Percentiles rank a stretch among this genome's conserved stretches.
Evolutionary conservation across 2,329 filamentous ascomycete genomes (phyloP).

Genomic region (Cladosporium halotolerans): DNA sequence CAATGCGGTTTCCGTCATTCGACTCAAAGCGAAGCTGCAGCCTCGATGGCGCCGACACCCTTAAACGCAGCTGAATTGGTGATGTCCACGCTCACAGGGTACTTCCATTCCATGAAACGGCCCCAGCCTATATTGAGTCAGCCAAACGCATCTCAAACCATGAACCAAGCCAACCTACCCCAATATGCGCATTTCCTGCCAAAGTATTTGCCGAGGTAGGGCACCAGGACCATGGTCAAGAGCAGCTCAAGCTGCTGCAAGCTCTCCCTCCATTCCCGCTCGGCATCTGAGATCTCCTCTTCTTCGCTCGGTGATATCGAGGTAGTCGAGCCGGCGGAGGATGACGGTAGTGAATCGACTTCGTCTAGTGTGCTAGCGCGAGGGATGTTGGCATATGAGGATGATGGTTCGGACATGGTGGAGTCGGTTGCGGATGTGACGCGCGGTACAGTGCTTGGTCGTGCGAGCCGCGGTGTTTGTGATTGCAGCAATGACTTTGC

Average conservation of each 20-base stretch:
- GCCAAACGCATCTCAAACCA: conserved; percentile 10
- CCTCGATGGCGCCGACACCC: conserved; percentile 40
- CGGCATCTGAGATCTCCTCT: conserved; percentile 70
- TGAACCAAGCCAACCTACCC: conserved; percentile 62
- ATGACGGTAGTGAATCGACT: conserved; percentile 46
- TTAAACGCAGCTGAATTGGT: conserved; percentile 43
- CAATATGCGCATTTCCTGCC: conserved; percentile 93
- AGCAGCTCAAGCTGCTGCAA: conserved; percentile 89
- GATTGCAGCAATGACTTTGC: no score
- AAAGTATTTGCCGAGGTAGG: conserved; percentile 90
- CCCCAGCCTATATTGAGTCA: conserved; percentile 65
- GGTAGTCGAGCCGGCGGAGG: conserved; percentile 44
- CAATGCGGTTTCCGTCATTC: no score
- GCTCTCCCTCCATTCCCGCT: conserved; percentile 90
- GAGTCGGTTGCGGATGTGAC: not conserved
- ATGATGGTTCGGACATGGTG: conserved; percentile 43
- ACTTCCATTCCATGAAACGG: conserved; percentile 91
- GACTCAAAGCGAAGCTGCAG: conserved; percentile 35
- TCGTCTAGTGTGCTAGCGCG: conserved; percentile 31
- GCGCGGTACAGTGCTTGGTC: no score
- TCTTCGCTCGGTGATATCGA: conserved; percentile 41
- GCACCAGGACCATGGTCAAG: conserved; percentile 88
- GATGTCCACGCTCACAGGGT: conserved; percentile 65
- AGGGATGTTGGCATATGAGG: conserved; percentile 44
- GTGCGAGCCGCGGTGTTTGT: no score